Base-by-base conservation (phyloP, 192 early-diverging fungal genomes). In the Mortierella antarctica region DNA sequence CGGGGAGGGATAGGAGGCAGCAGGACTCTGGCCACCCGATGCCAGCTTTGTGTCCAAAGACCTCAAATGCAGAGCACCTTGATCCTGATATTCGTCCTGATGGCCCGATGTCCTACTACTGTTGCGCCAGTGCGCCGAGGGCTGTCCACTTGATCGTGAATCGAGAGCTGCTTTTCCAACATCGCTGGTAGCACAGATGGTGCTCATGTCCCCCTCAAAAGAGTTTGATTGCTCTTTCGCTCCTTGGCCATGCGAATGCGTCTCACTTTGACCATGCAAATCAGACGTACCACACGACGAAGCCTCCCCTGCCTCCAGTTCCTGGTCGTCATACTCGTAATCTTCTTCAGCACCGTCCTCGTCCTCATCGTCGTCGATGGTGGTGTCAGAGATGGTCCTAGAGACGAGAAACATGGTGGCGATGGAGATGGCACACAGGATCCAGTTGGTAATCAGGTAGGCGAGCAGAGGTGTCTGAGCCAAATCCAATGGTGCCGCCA, bases 401-500 rank as follows among this genome's bases (percentile, higher is more conserved):
- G 62, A 61, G n/a, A 78, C 75, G 10, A 78, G 56, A 54, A 78
- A 70, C 75, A 78, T 78, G 68, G 75, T 68, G 11, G 68, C 75
- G 50, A 78, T 70, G 14, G 75, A 70, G 49, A 78, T 13, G 54
- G 75, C 75, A 44, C 75, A 78, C 6, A 78, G 62, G 56, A 70
- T 65, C 83, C 83, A 84, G 45, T 72, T 82, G 59, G 79, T 77
- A 45, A 84, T 9, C 7, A 84, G 48, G 53, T 84, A 70, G 17
- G 56, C 65, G 0, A 71, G 45, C 12, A 76, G 71, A 1, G 68
- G 50, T 8, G 78, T 84, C 15, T 46, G 51, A 6, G 79, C 66
- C 41, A 91, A 84, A 68, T 91, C 92, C 57, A 93, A 64, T 58
- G 91, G 91, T 83, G 90, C 89, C 2, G 90, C 86, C 47, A 94